Evolutionary conservation across 139 green algal genomes (phyloP).

Genomic region (Gonium pectorale): DNA sequence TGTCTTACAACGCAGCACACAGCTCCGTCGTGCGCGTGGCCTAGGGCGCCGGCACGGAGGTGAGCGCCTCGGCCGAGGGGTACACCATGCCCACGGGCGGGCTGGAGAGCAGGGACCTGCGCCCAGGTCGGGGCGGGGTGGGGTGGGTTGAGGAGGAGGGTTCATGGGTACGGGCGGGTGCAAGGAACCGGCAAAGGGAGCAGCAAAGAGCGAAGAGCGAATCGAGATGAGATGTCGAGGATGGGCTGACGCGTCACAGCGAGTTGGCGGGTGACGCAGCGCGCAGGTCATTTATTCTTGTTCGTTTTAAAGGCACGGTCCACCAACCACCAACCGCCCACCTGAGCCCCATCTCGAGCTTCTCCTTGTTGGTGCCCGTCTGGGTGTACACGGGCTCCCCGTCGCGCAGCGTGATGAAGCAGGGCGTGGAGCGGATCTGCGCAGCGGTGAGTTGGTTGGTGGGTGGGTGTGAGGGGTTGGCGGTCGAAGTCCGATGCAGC

Average conservation of each 20-base stretch:
- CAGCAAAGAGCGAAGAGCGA: too few relatives aligned
- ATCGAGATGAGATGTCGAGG: too few relatives aligned
- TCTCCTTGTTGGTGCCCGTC: slow-evolving; percentile 58
- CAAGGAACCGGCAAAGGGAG: not conserved
- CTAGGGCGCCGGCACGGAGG: not conserved
- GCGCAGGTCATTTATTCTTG: too few relatives aligned
- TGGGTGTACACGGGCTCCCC: slow-evolving; percentile 53
- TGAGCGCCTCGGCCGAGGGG: slow-evolving; percentile 11
- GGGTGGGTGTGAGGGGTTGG: not conserved
- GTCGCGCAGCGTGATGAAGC: slow-evolving; percentile 51
- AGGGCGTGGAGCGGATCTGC: slow-evolving; percentile 57
- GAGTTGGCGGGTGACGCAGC: too few relatives aligned
- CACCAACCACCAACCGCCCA: too few relatives aligned
- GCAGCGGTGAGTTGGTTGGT: not conserved
- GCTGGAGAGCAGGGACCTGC: slow-evolving; percentile 9
- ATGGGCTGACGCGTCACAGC: too few relatives aligned
- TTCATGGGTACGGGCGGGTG: not conserved
- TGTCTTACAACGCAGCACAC: too few relatives aligned
- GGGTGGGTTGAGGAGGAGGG: not conserved
- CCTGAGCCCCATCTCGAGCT: slow-evolving; percentile 49
- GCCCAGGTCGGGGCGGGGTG: not conserved
- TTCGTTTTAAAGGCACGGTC: too few relatives aligned
- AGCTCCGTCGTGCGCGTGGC: too few relatives aligned
- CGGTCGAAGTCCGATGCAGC: too few relatives aligned
- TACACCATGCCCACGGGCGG: slow-evolving; percentile 36